These are phyloP conservation scores for Amoebophrya sp. DNA, from an alignment of 169 alveolate genomes.

Conservation along the genomic window DNA sequence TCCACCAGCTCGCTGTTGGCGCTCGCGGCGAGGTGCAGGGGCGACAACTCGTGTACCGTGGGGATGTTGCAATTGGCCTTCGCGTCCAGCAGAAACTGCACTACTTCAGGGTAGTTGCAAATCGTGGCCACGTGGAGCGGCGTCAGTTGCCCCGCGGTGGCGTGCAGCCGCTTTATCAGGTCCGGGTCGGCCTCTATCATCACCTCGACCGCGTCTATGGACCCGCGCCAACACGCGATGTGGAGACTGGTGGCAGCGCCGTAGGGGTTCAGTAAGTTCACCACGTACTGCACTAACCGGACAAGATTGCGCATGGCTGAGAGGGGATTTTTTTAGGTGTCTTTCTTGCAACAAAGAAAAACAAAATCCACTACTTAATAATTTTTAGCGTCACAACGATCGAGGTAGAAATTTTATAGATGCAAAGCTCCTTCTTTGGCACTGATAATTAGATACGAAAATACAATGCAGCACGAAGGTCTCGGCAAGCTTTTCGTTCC, in stretches of 20 bases:
- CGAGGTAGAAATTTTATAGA: too few relatives aligned
- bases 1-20: slow-evolving; percentile 3
- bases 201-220: background rate
- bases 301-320: background rate
- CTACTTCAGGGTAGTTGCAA: background rate
- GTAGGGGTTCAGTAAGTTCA: background rate
- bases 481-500: background rate
- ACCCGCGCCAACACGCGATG: slow-evolving; percentile 27
- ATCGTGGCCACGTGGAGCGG: slow-evolving; percentile 7
- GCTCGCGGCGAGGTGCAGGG: background rate
- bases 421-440: too few relatives aligned
- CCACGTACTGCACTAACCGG: background rate
- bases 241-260: background rate
- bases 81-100: slow-evolving; percentile 2
- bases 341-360: too few relatives aligned
- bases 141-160: slow-evolving; percentile 21
- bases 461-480: background rate
- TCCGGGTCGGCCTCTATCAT: slow-evolving; percentile 3
- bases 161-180: slow-evolving; percentile 18
- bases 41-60: background rate
- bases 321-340: too few relatives aligned
- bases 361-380: too few relatives aligned
- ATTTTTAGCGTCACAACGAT: too few relatives aligned
- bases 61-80: background rate
- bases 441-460: too few relatives aligned